phyloP scores from a whole-genome alignment of 2,329 filamentous ascomycete genomes.

The Fusarium denticulatum region DNA sequence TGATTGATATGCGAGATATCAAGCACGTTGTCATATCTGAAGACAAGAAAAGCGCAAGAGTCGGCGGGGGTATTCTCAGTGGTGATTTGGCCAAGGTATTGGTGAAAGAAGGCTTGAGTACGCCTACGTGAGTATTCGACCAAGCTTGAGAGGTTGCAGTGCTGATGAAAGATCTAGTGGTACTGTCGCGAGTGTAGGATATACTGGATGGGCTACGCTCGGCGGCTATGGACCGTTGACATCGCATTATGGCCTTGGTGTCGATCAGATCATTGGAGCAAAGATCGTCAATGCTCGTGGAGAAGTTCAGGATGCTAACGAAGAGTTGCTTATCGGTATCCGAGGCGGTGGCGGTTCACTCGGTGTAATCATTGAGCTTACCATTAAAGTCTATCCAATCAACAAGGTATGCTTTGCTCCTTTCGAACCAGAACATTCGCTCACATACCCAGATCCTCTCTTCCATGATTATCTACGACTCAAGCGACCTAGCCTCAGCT shows the following conservation, averaged over 20 bases:
- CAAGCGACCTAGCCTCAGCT: neutral
- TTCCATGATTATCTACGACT: neutral
- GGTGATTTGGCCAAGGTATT: neutral
- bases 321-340: slow-evolving; percentile 7
- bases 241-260: neutral
- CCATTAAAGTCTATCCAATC: neutral
- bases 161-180: accelerated
- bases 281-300: neutral
- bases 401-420: neutral
- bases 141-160: accelerated
- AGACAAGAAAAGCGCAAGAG: neutral
- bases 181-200: slow-evolving; percentile 3
- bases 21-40: neutral
- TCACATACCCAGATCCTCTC: neutral
- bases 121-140: neutral
- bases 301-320: neutral
- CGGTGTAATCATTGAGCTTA: slow-evolving; percentile 2
- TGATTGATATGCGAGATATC: slow-evolving; percentile 32
- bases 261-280: slow-evolving; percentile 20
- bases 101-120: neutral
- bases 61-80: slow-evolving; percentile 8
- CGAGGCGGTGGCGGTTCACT: slow-evolving; percentile 13
- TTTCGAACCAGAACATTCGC: accelerated
- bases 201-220: slow-evolving; percentile 17
- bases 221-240: slow-evolving; percentile 17